Evolutionary conservation across 768 basidiomycete genomes (phyloP).

Genomic region (Baorangia bicolor): DNA sequence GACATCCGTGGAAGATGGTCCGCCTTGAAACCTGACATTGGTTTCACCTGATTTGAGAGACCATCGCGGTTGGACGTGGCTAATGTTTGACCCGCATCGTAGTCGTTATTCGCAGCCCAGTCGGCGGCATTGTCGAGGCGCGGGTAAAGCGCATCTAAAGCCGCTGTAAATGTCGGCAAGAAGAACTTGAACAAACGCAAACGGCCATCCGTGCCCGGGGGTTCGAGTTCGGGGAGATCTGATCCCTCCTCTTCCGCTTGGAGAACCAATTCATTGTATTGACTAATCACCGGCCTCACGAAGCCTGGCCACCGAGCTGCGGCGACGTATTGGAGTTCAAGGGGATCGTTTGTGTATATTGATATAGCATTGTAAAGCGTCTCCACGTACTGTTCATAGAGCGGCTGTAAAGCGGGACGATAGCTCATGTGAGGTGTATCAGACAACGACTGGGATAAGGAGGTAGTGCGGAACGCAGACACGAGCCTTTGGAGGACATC

Average conservation of each 20-base stretch:
- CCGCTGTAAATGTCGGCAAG: constrained; percentile 57
- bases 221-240: constrained; percentile 30
- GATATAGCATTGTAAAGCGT: constrained; percentile 60
- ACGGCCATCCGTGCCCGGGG: constrained; percentile 57
- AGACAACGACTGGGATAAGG: neutral
- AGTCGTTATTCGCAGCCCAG: constrained; percentile 57
- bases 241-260: constrained; percentile 23
- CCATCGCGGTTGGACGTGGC: neutral
- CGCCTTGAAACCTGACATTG: constrained; percentile 18
- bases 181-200: constrained; percentile 65
- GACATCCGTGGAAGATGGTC: constrained; percentile 60
- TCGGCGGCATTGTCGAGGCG: constrained; percentile 61
- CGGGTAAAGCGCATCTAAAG: constrained; percentile 68
- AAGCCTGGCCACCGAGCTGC: constrained; percentile 83
- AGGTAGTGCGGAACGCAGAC: constrained; percentile 35
- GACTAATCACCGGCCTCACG: constrained; percentile 63
- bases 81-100: constrained; percentile 27
- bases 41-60: constrained; percentile 3
- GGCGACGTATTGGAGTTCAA: constrained; percentile 73
- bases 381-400: constrained; percentile 64
- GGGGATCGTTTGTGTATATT: constrained; percentile 62
- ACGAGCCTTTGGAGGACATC: constrained; percentile 39
- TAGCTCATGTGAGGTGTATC: constrained; percentile 36
- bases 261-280: constrained; percentile 30
- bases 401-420: constrained; percentile 51